Percentiles rank a stretch among this genome's conserved stretches.
These are phyloP conservation scores for Lenzites betulinus DNA, from an alignment of 768 basidiomycete genomes.

Conservation along the genomic window DNA sequence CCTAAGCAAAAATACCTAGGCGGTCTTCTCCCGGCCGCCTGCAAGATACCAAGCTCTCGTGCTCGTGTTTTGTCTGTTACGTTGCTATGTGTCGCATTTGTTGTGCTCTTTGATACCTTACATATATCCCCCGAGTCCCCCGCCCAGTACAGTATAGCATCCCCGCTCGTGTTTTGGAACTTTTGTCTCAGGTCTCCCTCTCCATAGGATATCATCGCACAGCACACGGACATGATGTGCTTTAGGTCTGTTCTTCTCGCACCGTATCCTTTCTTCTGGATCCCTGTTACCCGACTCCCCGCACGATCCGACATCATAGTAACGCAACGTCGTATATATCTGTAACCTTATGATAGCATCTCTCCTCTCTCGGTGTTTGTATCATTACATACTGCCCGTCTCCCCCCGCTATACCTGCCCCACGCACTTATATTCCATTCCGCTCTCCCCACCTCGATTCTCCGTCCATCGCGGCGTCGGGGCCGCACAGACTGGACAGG, in stretches of 20 bases:
- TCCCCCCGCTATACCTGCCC: too few species aligned
- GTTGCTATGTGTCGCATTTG: background rate
- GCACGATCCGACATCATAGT: too few species aligned
- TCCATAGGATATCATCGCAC: background rate
- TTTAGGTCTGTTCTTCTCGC: background rate
- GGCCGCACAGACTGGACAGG: too few species aligned
- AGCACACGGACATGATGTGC: slow-evolving; percentile 26
- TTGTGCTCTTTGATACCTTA: slow-evolving; percentile 6
- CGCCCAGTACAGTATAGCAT: background rate
- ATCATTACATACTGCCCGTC: too few species aligned
- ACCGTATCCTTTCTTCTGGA: too few species aligned
- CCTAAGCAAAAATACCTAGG: background rate
- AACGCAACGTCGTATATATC: too few species aligned
- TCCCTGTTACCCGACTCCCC: too few species aligned
- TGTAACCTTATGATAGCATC: too few species aligned
- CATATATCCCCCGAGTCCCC: background rate
- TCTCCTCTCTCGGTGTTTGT: too few species aligned
- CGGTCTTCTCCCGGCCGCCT: background rate
- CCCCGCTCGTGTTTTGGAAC: background rate
- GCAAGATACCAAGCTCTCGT: background rate
- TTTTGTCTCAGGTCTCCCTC: background rate
- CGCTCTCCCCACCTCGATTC: too few species aligned
- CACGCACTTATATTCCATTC: too few species aligned
- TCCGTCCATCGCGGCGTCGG: too few species aligned
- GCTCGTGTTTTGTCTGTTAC: background rate